Evolutionary conservation across 768 basidiomycete genomes (phyloP), one percentile per base, ranked within the genome.

Genomic region (Grammothele lineata): DNA sequence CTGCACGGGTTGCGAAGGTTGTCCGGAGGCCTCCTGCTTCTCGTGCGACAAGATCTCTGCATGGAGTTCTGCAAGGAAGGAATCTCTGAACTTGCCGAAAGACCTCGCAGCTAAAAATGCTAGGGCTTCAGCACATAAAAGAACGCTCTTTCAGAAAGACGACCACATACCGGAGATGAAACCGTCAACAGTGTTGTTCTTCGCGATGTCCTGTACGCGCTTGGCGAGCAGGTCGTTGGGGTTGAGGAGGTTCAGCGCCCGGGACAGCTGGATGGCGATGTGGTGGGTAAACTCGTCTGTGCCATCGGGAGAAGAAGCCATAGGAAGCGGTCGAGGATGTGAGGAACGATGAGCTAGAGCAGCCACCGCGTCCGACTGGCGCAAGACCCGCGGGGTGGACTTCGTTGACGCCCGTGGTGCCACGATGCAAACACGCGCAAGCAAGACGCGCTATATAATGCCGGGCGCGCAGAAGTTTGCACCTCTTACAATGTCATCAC

Each of bases 71-170:
- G 77, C 70, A 43, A 94, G 72, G 59, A 89, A 87, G 27, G 82
- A 78, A 60, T 82, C 79, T 60, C 84, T 75, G 61, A 94, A 93
- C 72, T 88, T 88, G 63, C 90, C 92, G 70, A 96, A 94, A 25
- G 83, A 70, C 52, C 74, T 78, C 26, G 87, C 85, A 56, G 90
- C 89, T 84, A 56, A 3, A n/a, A 33, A n/a, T n/a, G 11, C 7
- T 25, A 39, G 12, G n/a, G 21, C 26, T 27, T 12, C 6, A 19
- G 14, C 9, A 10, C 35, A 17, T 36, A 36, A 7, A 19, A 6
- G 17, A 36, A 9, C 27, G 27, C 27, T 30, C n/a, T n/a, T n/a
- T n/a, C n/a, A 33, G 5, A 2, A 15, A 21, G 19, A 24, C 10
- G 35, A 40, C 14, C 7, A 60, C 71, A 37, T 48, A 88, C 88